Percentiles rank a stretch among this genome's conserved stretches.
These are phyloP conservation scores for Arthroderma sp. DNA, from an alignment of 2,329 filamentous ascomycete species.

Conservation along the genomic window DNA sequence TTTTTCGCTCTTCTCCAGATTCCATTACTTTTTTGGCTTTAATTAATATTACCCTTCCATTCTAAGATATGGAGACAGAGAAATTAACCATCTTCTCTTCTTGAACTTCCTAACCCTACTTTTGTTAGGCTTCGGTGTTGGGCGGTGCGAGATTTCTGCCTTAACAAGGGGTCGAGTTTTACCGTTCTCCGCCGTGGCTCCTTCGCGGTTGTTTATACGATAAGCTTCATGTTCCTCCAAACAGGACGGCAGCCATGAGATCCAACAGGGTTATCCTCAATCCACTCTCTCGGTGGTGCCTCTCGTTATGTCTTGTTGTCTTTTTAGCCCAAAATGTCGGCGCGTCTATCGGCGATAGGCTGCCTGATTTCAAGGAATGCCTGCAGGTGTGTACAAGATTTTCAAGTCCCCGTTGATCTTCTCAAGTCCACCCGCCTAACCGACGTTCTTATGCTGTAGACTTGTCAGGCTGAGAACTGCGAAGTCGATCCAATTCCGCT, in stretches of 20 bases:
- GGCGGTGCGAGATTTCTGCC: no score
- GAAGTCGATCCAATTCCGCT: conserved; percentile 51
- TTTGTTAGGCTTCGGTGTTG: no score
- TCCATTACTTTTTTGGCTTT: not conserved
- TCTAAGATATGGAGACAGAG: no score
- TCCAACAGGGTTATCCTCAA: conserved; percentile 1
- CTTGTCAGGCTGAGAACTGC: conserved; percentile 74
- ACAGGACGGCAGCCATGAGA: conserved; percentile 7
- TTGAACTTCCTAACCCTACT: no score
- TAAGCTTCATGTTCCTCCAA: no score
- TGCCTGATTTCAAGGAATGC: conserved; percentile 80
- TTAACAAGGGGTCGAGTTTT: no score
- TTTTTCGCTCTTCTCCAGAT: conserved; percentile 1
- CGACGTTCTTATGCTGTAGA: conserved; percentile 34
- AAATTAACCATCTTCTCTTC: no score
- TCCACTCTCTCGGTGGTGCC: conserved; percentile 12
- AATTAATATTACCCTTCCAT: not conserved
- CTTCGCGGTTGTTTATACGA: no score
- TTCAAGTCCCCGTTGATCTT: not conserved
- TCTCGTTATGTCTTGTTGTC: conserved; percentile 21
- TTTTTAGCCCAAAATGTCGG: conserved; percentile 28
- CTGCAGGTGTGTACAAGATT: conserved; percentile 50
- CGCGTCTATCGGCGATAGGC: conserved; percentile 69
- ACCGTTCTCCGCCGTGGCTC: no score
- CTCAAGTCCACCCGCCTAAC: conserved; percentile 10